Evolutionary conservation across 2,329 filamentous ascomycete species (phyloP).

Genomic region (Ascochyta rabiei): DNA sequence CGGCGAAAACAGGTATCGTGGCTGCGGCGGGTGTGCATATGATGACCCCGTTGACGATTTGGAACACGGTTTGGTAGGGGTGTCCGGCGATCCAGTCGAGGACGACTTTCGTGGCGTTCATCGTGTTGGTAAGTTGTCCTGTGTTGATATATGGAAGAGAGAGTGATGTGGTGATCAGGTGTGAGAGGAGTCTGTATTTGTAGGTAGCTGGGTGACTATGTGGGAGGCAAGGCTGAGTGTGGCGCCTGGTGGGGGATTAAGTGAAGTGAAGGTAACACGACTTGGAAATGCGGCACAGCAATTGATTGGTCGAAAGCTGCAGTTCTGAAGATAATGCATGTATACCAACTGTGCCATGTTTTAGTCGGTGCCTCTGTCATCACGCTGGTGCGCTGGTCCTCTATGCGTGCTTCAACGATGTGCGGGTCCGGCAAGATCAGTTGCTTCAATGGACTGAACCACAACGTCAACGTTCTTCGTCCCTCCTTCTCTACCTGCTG

Average conservation of each 20-base stretch:
- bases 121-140: not conserved
- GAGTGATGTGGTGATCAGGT: not conserved
- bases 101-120: constrained; percentile 13
- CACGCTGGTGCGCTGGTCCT: not conserved
- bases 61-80: constrained; percentile 33
- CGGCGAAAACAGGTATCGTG: constrained; percentile 29
- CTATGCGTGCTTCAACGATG: not conserved
- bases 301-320: not conserved
- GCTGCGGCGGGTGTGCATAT: constrained; percentile 30
- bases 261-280: not conserved
- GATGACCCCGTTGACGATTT: constrained; percentile 31
- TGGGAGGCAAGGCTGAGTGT: constrained; percentile 6
- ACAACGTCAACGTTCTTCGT: constrained; percentile 20
- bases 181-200: no score
- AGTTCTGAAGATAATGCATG: not conserved
- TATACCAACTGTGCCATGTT: not conserved
- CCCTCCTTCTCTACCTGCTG: not conserved
- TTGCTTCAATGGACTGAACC: constrained; percentile 25
- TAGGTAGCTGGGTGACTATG: not conserved
- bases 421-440: constrained; percentile 24
- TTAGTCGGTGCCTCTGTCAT: not conserved
- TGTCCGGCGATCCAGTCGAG: constrained; percentile 29
- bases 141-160: not conserved
- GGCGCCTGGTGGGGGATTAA: not conserved
- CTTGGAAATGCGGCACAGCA: not conserved